A percentile compares a stretch with the other conserved stretches of the same genome.
Evolutionary conservation across 305 asterid species (phyloP).

Genomic region (Fraxinus albicans): DNA sequence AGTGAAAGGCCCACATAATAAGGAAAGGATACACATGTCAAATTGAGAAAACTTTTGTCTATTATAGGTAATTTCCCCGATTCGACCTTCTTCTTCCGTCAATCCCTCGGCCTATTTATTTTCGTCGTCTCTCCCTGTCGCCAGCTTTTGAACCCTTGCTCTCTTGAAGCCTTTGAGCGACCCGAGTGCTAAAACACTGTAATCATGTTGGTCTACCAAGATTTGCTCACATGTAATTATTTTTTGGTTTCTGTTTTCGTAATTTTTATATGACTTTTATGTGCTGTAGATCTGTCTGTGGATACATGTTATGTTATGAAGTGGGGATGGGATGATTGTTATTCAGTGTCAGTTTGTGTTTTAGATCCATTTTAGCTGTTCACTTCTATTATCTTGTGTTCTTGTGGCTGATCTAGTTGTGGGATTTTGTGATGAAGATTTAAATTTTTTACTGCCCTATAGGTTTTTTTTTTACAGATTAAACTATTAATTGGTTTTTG

Average conservation of each 20-base stretch:
- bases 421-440: neutral
- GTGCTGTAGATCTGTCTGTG: neutral
- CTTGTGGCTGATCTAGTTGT: neutral
- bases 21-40: neutral
- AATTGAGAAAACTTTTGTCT: neutral
- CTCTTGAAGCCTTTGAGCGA: constrained; percentile 10
- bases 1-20: neutral
- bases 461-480: neutral
- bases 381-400: neutral
- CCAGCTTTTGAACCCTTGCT: neutral
- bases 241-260: neutral
- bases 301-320: neutral
- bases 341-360: neutral
- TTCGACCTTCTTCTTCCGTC: constrained; percentile 11
- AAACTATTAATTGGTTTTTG: neutral
- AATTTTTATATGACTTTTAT: neutral
- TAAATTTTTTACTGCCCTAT: neutral
- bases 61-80: neutral
- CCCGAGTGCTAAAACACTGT: constrained; percentile 14
- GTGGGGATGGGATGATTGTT: neutral
- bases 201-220: constrained; percentile 71
- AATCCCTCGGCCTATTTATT: constrained; percentile 22
- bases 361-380: constrained; percentile 12
- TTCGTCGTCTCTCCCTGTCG: neutral
- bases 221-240: constrained; percentile 48